phyloP scores from a whole-genome alignment of 1,284 basidiomycete species.

The Ganoderma boninense region DNA sequence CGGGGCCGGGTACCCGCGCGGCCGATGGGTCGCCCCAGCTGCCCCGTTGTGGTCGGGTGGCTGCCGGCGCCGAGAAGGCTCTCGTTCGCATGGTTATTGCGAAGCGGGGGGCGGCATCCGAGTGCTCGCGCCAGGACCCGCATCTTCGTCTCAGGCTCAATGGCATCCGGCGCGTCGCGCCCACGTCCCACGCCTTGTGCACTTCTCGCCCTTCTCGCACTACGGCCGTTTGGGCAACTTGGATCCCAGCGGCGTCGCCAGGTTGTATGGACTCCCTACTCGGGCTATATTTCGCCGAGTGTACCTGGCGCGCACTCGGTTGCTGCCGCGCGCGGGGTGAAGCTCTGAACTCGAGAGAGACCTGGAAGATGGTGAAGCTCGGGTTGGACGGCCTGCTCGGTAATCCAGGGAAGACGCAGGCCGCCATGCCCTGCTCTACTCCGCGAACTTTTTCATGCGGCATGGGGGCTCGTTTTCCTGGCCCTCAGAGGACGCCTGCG shows the following conservation, averaged over 20 bases:
- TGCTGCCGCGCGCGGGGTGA: slow-evolving; percentile 7
- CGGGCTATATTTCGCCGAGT: slow-evolving; percentile 29
- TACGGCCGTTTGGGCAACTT: slow-evolving; percentile 24
- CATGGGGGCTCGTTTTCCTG: background rate
- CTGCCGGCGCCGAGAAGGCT: background rate
- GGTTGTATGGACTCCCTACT: background rate
- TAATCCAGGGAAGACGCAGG: background rate
- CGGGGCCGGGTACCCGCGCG: slow-evolving; percentile 12
- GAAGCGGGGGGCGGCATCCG: slow-evolving; percentile 9
- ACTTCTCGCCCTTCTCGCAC: slow-evolving; percentile 15
- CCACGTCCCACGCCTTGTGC: too few relatives aligned
- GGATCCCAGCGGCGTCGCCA: slow-evolving; percentile 11
- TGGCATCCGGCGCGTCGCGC: slow-evolving; percentile 1
- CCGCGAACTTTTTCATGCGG: background rate
- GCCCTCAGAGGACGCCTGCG: background rate
- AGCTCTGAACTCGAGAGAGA: background rate
- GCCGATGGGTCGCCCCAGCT: slow-evolving; percentile 14
- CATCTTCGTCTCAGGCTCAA: slow-evolving; percentile 14
- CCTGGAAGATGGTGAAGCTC: background rate
- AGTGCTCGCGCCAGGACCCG: slow-evolving; percentile 3
- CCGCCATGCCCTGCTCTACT: background rate
- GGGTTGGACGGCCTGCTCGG: slow-evolving; percentile 1
- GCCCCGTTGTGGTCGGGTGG: background rate
- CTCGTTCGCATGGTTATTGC: slow-evolving; percentile 11
- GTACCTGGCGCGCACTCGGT: slow-evolving; percentile 27